A percentile compares a stretch with the other conserved stretches of the same genome.
phyloP scores from a whole-genome alignment of 495 filamentous ascomycete genomes.

The Aspergillus wentii region DNA sequence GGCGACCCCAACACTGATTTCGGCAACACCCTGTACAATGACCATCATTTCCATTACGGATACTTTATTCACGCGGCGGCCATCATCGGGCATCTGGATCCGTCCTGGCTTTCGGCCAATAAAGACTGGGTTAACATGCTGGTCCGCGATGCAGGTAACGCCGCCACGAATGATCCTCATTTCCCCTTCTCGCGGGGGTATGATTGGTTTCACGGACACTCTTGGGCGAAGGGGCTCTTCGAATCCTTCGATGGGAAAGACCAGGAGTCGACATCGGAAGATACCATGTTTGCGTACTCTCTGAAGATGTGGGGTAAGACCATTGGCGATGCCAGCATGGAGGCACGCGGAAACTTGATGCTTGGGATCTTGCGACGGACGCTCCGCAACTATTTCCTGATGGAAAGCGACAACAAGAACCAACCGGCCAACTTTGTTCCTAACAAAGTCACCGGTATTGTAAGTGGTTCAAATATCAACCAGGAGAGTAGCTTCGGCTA shows the following conservation, averaged over 20 bases:
- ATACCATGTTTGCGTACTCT: conserved; percentile 81
- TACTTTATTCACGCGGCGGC: conserved; percentile 91
- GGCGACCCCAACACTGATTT: conserved; percentile 70
- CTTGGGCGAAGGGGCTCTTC: conserved; percentile 94
- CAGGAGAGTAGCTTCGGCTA: background rate
- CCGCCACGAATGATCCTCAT: conserved; percentile 59
- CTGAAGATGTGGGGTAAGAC: conserved; percentile 91
- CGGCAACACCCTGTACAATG: conserved; percentile 85
- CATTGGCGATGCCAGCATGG: conserved; percentile 71
- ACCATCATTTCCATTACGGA: conserved; percentile 90
- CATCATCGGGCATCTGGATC: conserved; percentile 76
- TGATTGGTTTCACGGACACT: conserved; percentile 95
- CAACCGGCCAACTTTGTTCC: conserved; percentile 72
- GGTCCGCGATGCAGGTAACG: conserved; percentile 75
- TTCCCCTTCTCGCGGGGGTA: conserved; percentile 87
- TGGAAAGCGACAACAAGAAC: conserved; percentile 62
- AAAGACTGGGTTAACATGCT: conserved; percentile 77
- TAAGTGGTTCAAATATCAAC: conserved; percentile 20
- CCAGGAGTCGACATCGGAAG: conserved; percentile 87
- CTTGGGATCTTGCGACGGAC: conserved; percentile 67
- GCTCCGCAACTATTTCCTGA: conserved; percentile 76
- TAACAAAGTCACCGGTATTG: conserved; percentile 88
- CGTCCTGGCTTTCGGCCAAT: conserved; percentile 67
- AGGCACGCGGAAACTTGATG: conserved; percentile 82
- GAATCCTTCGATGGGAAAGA: conserved; percentile 89